Evolutionary conservation across 495 filamentous ascomycete species (phyloP).

Genomic region (Podospora pseudocomata): DNA sequence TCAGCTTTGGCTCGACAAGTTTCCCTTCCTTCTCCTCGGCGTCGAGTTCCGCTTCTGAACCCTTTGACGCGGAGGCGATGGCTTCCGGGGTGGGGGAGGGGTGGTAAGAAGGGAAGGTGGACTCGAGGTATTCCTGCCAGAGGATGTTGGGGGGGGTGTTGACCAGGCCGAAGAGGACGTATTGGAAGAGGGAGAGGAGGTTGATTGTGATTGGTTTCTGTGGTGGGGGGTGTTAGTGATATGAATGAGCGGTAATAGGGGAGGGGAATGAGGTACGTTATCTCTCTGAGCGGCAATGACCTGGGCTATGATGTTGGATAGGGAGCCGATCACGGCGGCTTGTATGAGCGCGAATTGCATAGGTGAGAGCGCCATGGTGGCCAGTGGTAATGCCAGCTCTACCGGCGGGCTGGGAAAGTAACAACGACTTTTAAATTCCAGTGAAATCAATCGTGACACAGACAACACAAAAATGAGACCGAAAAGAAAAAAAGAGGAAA

Average conservation of each 20-base stretch:
- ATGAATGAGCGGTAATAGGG: background rate
- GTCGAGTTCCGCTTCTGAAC: conserved; percentile 41
- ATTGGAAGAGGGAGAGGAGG: conserved; percentile 65
- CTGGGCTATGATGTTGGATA: conserved; percentile 83
- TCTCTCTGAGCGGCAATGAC: conserved; percentile 63
- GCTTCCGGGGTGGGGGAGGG: conserved; percentile 34
- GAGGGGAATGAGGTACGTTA: conserved; percentile 45
- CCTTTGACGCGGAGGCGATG: background rate
- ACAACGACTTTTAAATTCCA: background rate
- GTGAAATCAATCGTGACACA: background rate
- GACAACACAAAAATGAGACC: background rate
- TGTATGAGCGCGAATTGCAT: conserved; percentile 66
- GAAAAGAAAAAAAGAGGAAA: background rate
- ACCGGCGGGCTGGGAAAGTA: background rate
- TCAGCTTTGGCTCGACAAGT: conserved; percentile 51
- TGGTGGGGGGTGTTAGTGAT: conserved; percentile 3
- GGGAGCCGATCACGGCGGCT: conserved; percentile 62
- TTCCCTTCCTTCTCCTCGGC: conserved; percentile 38
- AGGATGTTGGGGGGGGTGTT: conserved; percentile 81
- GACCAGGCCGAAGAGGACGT: conserved; percentile 69
- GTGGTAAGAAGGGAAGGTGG: conserved; percentile 45
- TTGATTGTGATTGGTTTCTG: conserved; percentile 57
- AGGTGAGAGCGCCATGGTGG: conserved; percentile 45
- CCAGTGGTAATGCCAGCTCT: background rate
- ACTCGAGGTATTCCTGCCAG: conserved; percentile 59